Conservation (phyloP, 1,284 basidiomycete species). For the Moesziomyces aphidis region DNA sequence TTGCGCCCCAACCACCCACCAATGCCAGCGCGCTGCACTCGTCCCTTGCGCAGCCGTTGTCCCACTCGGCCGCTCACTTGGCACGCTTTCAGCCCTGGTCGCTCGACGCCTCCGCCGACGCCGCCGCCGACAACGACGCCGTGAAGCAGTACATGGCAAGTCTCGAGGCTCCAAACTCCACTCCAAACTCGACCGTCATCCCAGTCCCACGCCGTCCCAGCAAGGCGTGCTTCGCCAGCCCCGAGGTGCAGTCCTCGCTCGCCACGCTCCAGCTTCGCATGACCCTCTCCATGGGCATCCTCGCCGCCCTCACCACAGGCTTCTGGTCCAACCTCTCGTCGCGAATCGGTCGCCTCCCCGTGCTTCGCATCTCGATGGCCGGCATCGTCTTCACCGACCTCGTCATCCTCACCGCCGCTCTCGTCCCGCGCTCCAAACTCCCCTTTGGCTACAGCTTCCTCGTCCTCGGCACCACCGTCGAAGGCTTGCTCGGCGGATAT, state of each 20-base stretch:
- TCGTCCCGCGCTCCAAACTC: slow-evolving; percentile 43
- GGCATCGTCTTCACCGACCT: slow-evolving; percentile 82
- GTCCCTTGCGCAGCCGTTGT: background rate
- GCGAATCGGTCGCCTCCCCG: slow-evolving; percentile 78
- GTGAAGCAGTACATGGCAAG: slow-evolving; percentile 21
- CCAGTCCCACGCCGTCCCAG: slow-evolving; percentile 33
- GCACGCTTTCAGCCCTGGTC: slow-evolving; percentile 28
- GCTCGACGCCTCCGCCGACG: background rate
- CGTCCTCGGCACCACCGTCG: slow-evolving; percentile 82
- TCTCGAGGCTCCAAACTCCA: slow-evolving; percentile 28
- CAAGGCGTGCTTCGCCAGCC: slow-evolving; percentile 46
- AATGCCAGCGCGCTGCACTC: slow-evolving; percentile 1
- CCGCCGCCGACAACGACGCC: slow-evolving; percentile 3
- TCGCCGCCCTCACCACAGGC: slow-evolving; percentile 84
- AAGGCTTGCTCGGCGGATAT: slow-evolving; percentile 88
- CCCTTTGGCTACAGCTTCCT: slow-evolving; percentile 78
- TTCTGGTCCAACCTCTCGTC: slow-evolving; percentile 89
- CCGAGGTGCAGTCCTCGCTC: slow-evolving; percentile 47
- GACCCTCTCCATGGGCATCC: slow-evolving; percentile 80
- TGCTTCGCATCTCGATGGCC: slow-evolving; percentile 78
- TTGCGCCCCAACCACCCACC: slow-evolving; percentile 10
- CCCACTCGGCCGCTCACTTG: background rate
- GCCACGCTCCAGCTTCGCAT: slow-evolving; percentile 69
- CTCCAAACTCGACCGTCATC: slow-evolving; percentile 38
- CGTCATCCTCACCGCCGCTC: slow-evolving; percentile 22